Conservation (phyloP, 768 basidiomycete species). For the Chiua virens region DNA sequence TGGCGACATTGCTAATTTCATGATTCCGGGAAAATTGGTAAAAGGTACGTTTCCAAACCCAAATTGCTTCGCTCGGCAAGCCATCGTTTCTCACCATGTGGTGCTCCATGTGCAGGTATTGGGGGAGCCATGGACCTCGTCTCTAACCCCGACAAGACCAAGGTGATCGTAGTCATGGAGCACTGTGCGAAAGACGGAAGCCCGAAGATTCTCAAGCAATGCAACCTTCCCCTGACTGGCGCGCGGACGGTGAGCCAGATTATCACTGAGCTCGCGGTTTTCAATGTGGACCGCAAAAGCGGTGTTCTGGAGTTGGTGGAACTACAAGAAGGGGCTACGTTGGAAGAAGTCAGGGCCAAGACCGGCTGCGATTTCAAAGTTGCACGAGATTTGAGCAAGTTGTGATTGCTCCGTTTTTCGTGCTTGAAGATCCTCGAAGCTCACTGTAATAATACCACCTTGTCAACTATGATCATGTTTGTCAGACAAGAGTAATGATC, state of each 20-base stretch:
- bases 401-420: slow-evolving; percentile 32
- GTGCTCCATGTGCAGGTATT: slow-evolving; percentile 55
- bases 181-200: slow-evolving; percentile 88
- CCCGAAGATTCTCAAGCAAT: slow-evolving; percentile 83
- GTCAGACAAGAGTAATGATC: too few species aligned
- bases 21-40: slow-evolving; percentile 94
- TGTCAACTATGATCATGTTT: not conserved
- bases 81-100: slow-evolving; percentile 6
- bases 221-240: slow-evolving; percentile 85
- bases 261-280: slow-evolving; percentile 90
- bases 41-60: slow-evolving; percentile 50
- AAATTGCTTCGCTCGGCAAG: not conserved
- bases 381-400: slow-evolving; percentile 47
- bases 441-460: slow-evolving; percentile 10
- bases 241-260: slow-evolving; percentile 87
- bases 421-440: not conserved
- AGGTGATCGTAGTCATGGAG: slow-evolving; percentile 87
- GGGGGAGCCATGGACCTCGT: slow-evolving; percentile 97
- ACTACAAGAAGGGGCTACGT: slow-evolving; percentile 76
- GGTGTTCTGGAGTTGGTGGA: slow-evolving; percentile 78
- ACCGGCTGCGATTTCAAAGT: slow-evolving; percentile 83
- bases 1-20: slow-evolving; percentile 96
- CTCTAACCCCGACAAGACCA: slow-evolving; percentile 94
- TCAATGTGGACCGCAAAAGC: slow-evolving; percentile 76
- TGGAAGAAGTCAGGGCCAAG: slow-evolving; percentile 85